These are phyloP conservation scores for Naganishia kalamii DNA, from an alignment of 768 basidiomycete species.

Conservation along the genomic window DNA sequence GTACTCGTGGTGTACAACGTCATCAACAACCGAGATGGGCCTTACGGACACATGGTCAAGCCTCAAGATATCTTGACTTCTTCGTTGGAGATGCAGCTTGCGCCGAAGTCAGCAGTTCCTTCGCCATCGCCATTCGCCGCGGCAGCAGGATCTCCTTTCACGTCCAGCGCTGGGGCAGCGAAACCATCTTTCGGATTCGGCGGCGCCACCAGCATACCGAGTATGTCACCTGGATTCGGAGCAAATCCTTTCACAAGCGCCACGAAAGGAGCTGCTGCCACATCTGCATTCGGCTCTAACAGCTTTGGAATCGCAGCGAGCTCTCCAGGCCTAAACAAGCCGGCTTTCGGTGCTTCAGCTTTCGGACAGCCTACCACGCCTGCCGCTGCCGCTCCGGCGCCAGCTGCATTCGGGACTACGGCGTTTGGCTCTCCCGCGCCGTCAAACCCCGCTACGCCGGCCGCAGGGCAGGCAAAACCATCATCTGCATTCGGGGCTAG, in stretches of 20 bases:
- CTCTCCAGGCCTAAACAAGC: conserved; percentile 51
- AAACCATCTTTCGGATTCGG: conserved; percentile 25
- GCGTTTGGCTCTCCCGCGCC: conserved; percentile 21
- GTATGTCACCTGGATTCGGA: conserved; percentile 9
- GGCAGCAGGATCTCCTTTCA: conserved; percentile 6
- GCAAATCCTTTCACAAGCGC: conserved; percentile 11
- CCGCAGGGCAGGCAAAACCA: neutral
- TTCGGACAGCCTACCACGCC: neutral
- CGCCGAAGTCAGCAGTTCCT: neutral
- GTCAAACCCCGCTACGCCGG: conserved; percentile 16
- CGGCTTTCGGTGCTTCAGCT: conserved; percentile 26
- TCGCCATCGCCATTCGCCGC: neutral
- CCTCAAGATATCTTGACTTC: conserved; percentile 23
- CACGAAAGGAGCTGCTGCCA: neutral
- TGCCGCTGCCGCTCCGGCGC: neutral
- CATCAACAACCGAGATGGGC: conserved; percentile 30
- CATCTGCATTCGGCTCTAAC: conserved; percentile 40
- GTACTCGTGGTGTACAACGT: conserved; percentile 45
- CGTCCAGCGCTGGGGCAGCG: neutral
- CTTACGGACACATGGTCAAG: conserved; percentile 41
- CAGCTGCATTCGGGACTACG: conserved; percentile 21
- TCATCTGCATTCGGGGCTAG: neutral
- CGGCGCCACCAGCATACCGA: conserved; percentile 8
- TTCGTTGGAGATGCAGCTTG: neutral
- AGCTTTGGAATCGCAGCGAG: conserved; percentile 60